phyloP scores from a whole-genome alignment of 106 monocot genomes.

The Chionographis japonica region DNA sequence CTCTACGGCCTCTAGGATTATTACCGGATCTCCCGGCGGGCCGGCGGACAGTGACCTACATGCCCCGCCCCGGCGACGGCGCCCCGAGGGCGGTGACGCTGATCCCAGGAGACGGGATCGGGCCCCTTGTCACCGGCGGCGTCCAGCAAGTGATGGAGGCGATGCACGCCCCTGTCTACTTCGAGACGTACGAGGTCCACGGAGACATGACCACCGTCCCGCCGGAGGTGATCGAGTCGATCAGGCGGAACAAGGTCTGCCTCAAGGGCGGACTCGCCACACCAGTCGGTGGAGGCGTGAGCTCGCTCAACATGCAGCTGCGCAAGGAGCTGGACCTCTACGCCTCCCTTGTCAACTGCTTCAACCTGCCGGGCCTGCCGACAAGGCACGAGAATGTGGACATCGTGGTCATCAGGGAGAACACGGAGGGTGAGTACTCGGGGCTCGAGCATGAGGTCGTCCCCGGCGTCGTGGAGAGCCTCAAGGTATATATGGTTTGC shows the following conservation, averaged over 20 bases:
- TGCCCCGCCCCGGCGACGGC: constrained; percentile 44
- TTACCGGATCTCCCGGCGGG: background rate
- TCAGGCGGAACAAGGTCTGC: constrained; percentile 39
- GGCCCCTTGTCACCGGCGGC: constrained; percentile 32
- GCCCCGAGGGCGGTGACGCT: constrained; percentile 27
- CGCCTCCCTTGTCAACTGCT: constrained; percentile 37
- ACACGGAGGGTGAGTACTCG: constrained; percentile 41
- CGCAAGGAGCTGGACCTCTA: constrained; percentile 48
- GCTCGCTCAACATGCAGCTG: constrained; percentile 38
- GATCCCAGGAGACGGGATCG: constrained; percentile 43
- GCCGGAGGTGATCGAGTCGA: constrained; percentile 31
- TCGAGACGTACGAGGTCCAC: constrained; percentile 38
- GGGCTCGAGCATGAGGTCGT: constrained; percentile 46
- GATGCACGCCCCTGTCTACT: constrained; percentile 42
- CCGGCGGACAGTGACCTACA: constrained; percentile 35
- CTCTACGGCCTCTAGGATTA: background rate
- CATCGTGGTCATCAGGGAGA: constrained; percentile 50
- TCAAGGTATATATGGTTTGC: constrained; percentile 22
- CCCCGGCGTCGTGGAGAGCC: constrained; percentile 44
- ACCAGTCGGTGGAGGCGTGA: constrained; percentile 40
- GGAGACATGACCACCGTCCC: constrained; percentile 36
- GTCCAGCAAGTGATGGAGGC: constrained; percentile 40
- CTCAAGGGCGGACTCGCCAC: constrained; percentile 34
- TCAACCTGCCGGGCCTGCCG: constrained; percentile 29
- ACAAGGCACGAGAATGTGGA: constrained; percentile 46